A percentile compares a stretch with the other conserved stretches of the same genome.
Evolutionary conservation across 371 early-diverging fungal genomes (phyloP).

Genomic region (Circinella umbellata): DNA sequence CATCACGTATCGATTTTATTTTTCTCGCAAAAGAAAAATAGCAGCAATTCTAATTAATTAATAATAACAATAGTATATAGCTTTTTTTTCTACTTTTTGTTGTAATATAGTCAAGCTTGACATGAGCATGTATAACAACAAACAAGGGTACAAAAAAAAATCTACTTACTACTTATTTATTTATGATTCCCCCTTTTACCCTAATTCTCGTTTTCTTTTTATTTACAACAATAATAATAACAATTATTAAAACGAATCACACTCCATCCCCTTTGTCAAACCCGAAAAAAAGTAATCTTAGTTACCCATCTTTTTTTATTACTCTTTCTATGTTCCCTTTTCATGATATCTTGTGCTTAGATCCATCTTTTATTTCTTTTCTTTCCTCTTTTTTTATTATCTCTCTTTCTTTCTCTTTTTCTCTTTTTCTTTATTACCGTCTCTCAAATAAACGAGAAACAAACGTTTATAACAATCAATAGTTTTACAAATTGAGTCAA

Average conservation of each 20-base stretch:
- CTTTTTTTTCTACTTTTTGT: too few species aligned
- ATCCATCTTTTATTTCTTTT: neutral
- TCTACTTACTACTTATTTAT: neutral
- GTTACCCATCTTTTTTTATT: neutral
- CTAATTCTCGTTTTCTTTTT: neutral
- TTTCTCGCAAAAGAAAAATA: too few species aligned
- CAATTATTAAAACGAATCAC: neutral
- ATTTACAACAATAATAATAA: neutral
- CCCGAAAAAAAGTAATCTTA: neutral
- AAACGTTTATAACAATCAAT: too few species aligned
- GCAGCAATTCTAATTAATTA: too few species aligned
- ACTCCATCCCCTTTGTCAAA: neutral
- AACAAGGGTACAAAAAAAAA: too few species aligned
- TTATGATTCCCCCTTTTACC: constrained; percentile 1
- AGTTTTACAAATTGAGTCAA: too few species aligned
- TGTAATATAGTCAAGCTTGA: neutral
- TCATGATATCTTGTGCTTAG: constrained; percentile 1
- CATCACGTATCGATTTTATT: too few species aligned
- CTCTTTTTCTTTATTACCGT: too few species aligned
- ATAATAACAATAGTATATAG: too few species aligned
- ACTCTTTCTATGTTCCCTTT: neutral
- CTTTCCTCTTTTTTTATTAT: too few species aligned
- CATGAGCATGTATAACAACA: neutral
- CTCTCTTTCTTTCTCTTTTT: too few species aligned
- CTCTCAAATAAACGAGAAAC: too few species aligned